A percentile compares a stretch with the other conserved stretches of the same genome.
Conservation (phyloP, 1,284 basidiomycete species). For the Mixia osmundae region DNA sequence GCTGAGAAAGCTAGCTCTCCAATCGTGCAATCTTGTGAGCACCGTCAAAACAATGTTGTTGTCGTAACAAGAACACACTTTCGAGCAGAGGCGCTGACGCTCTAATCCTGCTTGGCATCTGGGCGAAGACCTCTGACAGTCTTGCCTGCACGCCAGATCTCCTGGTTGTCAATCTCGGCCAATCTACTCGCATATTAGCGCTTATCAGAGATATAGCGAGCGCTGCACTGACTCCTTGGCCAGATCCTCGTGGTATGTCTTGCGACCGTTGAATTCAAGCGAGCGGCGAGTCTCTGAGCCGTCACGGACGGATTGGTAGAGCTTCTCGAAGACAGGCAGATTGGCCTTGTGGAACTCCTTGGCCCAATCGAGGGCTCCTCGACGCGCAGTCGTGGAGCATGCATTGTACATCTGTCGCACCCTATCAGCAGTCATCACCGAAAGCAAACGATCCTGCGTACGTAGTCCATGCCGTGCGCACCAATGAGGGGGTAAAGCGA, state of each 20-base stretch:
- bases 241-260: conserved; percentile 83
- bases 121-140: conserved; percentile 22
- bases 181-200: no score
- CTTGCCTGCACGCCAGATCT: conserved; percentile 88
- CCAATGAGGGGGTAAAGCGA: conserved; percentile 95
- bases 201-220: background rate
- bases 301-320: conserved; percentile 83
- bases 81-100: no score
- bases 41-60: no score
- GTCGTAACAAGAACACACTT: no score
- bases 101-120: conserved; percentile 1
- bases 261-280: conserved; percentile 80
- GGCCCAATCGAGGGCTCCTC: conserved; percentile 81
- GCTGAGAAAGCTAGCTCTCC: no score
- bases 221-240: conserved; percentile 38
- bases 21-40: no score
- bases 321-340: conserved; percentile 72
- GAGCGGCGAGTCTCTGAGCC: conserved; percentile 93
- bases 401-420: conserved; percentile 29
- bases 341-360: conserved; percentile 86
- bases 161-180: conserved; percentile 82
- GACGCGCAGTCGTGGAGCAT: conserved; percentile 95
- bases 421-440: background rate
- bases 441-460: no score
- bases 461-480: conserved; percentile 80